phyloP scores from a whole-genome alignment of 2,329 filamentous ascomycete species.

The Lachnellula willkommii region DNA sequence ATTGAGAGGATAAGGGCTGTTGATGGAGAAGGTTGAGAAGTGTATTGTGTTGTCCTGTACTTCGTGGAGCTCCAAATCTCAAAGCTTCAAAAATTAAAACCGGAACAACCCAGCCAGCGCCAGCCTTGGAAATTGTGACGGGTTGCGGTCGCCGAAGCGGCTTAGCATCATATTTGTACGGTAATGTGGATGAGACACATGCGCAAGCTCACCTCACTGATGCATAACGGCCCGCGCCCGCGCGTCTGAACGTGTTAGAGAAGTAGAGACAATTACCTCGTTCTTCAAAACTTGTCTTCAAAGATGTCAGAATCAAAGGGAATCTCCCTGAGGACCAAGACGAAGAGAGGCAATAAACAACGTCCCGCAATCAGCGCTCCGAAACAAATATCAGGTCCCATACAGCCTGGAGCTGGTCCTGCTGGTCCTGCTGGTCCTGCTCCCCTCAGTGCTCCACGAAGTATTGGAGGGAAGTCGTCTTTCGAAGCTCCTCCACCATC shows the following conservation, averaged over 20 bases:
- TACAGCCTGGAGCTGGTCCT: conserved; percentile 48
- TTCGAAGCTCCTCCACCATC: conserved; percentile 38
- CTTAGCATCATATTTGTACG: too few relatives aligned
- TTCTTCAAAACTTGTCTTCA: neutral
- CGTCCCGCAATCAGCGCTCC: conserved; percentile 59
- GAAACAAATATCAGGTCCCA: conserved; percentile 57
- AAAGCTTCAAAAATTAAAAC: too few relatives aligned
- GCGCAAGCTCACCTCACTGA: too few relatives aligned
- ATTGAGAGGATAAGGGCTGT: neutral
- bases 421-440: neutral
- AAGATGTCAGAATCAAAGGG: conserved; percentile 56
- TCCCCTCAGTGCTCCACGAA: conserved; percentile 30
- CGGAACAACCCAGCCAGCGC: neutral
- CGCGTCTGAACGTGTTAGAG: neutral
- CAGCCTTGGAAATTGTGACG: conserved; percentile 1
- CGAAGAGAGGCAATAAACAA: conserved; percentile 38
- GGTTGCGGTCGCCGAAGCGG: neutral
- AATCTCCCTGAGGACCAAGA: conserved; percentile 58
- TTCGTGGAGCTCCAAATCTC: neutral
- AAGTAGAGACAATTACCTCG: neutral
- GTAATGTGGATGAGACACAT: too few relatives aligned
- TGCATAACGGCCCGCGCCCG: too few relatives aligned
- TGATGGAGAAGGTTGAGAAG: conserved; percentile 2
- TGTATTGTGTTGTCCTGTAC: conserved; percentile 7
- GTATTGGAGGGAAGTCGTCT: conserved; percentile 31